Base-by-base conservation (phyloP, 1,284 basidiomycete genomes). In the Testicularia cyperi region DNA sequence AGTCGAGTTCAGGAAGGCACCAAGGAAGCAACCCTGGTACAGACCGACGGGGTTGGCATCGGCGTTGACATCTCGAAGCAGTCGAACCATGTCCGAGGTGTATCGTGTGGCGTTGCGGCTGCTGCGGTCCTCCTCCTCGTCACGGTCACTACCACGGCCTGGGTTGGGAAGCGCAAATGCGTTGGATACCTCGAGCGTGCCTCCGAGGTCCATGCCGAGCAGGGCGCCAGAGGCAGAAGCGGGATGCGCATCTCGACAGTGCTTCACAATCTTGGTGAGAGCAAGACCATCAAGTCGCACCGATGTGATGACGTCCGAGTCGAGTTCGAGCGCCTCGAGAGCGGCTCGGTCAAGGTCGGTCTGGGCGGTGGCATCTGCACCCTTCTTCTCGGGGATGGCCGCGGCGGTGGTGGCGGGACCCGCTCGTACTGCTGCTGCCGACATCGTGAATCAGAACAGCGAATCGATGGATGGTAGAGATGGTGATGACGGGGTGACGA, bases 21-120 rank as follows among this genome's bases (percentile, higher is more conserved):
- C 74, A 9, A 76, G 87, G 78, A 94, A 96, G n/a, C 90, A 90
- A 28, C 91, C 90, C 77, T 95, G 90, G 81, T 99, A 99, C 78
- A 96, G 91, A 32, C 95, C 95, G 46, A 98, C 89, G 36, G 95
- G 85, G 68, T 88, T 91, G 77, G 94, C 92, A 74, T 96, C 92
- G 43, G 88, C 86, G 77, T 91, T 88, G 52, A 97, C 90, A 77
- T 96, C 90, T 72, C 88, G 87, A 73, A 94, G 80, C 29, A 89
- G 86, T 42, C 86, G 85, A 37, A 94, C 81, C 88, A 94, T 90
- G 47, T 86, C 83, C 24, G 83, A 80, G 74, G 92, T 90, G 78
- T 92, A 92, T 55, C 74, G 74, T 45, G 73, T 67, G 27, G 72
- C 74, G 30, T 55, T 61, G 36, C 64, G 64, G 44, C 61, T 64